Evolutionary conservation across 768 basidiomycete species (phyloP).

Genomic region (Coprinopsis strossmayeri): DNA sequence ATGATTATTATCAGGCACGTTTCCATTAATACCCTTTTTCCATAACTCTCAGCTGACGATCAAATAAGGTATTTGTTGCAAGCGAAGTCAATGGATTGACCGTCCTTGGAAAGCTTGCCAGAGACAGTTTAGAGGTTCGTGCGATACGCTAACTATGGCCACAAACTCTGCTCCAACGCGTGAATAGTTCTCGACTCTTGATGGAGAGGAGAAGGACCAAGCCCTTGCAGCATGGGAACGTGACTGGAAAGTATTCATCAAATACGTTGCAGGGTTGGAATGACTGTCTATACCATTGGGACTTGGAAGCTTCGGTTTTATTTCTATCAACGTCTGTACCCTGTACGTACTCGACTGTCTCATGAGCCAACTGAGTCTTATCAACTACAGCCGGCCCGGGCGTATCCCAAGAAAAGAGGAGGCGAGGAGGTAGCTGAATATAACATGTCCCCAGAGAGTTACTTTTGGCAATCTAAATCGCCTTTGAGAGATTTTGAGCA

Average conservation of each 20-base stretch:
- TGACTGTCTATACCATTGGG: too few species aligned
- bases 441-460: too few species aligned
- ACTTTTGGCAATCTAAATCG: too few species aligned
- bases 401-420: too few species aligned
- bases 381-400: too few species aligned
- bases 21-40: background rate
- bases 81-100: conserved; percentile 62
- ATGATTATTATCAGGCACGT: conserved; percentile 61
- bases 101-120: conserved; percentile 55
- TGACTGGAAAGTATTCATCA: conserved; percentile 41
- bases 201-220: conserved; percentile 34
- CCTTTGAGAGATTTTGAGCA: too few species aligned
- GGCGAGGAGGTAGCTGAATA: too few species aligned
- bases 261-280: conserved; percentile 17
- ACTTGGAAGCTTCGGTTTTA: too few species aligned
- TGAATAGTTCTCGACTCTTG: conserved; percentile 56
- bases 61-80: conserved; percentile 39
- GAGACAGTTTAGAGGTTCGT: conserved; percentile 55
- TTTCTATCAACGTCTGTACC: too few species aligned
- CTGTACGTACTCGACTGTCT: too few species aligned
- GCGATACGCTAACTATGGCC: too few species aligned
- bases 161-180: background rate
- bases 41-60: background rate
- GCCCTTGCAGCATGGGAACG: conserved; percentile 40
- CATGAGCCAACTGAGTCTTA: too few species aligned